Evolutionary conservation across 176 grass and related monocot genomes (phyloP), one percentile per base, ranked within the genome.

Genomic region (Avena atlantica): DNA sequence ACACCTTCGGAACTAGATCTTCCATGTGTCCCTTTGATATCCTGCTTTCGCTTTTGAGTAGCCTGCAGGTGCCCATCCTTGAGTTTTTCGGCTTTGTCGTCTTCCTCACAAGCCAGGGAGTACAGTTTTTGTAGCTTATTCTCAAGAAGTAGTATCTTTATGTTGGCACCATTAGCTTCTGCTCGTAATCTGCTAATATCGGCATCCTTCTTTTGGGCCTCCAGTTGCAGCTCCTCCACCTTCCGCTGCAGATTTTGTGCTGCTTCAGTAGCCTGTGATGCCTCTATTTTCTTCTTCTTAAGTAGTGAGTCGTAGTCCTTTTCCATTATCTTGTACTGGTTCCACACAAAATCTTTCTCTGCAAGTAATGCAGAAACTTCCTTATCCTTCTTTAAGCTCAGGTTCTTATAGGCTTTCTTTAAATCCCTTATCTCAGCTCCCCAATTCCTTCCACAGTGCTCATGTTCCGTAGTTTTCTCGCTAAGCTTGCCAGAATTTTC

Each of bases 301-400:
- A 87, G 58, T 10, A 83, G 40, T 0, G 5, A 5, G 1, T 3
- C n/a, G n/a, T 87, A 94, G 6, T 91, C 89, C 59, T 69, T 69
- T 40, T 91, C 90, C 92, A 90, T 86, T 51, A 70, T 88, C 29
- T 83, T 94, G 12, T 57, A 71, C 78, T 92, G 92, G 24, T 94
- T 89, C 89, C 87, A 91, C 11, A 85, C 78, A 88, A 94, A 94
- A 76, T 67, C 78, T 0, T 81, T 89, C 71, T 89, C 87, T 80
- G 84, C 72, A 10, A 61, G 13, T 80, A 94, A 34, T 23, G 87
- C 72, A 65, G 73, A 87, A 24, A 91, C 60, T 57, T 89, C 87
- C n/a, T 58, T 73, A 5, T 94, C 85, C 81, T 89, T 94, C 31
- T 83, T 63, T 9, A 70, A 87, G 50, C 53, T 77, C 74, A 92